phyloP scores from a whole-genome alignment of 2,329 filamentous ascomycete genomes.

The Fusarium sp. region DNA sequence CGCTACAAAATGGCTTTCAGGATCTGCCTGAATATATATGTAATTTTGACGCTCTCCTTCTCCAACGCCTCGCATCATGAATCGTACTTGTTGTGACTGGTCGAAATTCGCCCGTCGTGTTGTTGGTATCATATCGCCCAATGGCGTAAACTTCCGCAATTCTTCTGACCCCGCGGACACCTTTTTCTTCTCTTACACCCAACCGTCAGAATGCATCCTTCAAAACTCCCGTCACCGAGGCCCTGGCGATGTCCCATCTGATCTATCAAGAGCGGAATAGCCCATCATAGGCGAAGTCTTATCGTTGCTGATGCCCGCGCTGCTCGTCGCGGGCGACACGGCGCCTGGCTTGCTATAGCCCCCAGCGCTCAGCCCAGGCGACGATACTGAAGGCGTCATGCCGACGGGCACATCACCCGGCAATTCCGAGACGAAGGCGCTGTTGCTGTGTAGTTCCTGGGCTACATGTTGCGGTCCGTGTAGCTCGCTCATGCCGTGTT shows the following conservation, averaged over 20 bases:
- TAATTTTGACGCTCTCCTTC: background rate
- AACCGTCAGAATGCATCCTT: background rate
- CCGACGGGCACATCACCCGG: slow-evolving; percentile 19
- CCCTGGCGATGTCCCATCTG: background rate
- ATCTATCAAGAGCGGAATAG: background rate
- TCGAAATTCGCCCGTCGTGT: background rate
- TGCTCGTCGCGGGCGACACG: background rate
- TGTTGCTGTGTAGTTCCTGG: slow-evolving; percentile 20
- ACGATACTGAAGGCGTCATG: slow-evolving; percentile 7
- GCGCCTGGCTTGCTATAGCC: background rate
- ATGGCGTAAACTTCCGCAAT: background rate
- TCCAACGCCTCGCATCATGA: slow-evolving; percentile 2
- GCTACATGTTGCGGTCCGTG: slow-evolving; percentile 22
- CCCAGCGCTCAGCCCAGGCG: slow-evolving; percentile 1
- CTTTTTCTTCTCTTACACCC: no score
- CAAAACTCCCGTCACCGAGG: background rate
- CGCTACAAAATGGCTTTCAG: no score
- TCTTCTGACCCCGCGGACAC: background rate
- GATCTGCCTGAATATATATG: background rate
- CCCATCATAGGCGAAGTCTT: slow-evolving; percentile 8
- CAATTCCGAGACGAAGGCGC: slow-evolving; percentile 20
- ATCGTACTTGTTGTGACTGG: background rate
- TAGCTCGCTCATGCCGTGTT: slow-evolving; percentile 17
- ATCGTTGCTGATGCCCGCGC: background rate
- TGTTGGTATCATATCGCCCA: slow-evolving; percentile 16